Evolutionary conservation across 345 rosid species (phyloP).

Genomic region (Xanthoceras sorbifolium): DNA sequence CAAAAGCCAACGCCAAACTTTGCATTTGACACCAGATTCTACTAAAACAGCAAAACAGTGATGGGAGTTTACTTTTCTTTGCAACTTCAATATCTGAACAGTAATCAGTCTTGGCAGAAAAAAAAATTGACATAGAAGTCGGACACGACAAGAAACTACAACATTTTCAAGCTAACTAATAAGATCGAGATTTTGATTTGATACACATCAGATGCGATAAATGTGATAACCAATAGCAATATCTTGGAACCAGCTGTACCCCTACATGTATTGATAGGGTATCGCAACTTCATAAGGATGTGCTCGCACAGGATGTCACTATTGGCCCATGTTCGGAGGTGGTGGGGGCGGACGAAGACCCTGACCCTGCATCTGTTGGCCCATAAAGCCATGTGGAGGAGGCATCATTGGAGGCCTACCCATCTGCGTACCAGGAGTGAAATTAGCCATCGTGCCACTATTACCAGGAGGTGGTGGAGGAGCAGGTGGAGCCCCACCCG

Average conservation of each 20-base stretch:
- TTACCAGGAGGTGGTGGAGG: slow-evolving; percentile 83
- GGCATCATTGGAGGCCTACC: slow-evolving; percentile 52
- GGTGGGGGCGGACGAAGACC: slow-evolving; percentile 30
- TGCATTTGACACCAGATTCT: background rate
- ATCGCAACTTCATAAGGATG: background rate
- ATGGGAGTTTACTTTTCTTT: background rate
- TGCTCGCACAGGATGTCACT: background rate
- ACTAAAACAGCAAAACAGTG: background rate
- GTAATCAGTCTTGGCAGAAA: background rate
- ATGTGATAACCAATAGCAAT: background rate
- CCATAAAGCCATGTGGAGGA: slow-evolving; percentile 55
- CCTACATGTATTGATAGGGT: background rate
- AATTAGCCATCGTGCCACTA: slow-evolving; percentile 60
- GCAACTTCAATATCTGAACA: background rate
- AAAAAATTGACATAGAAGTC: background rate
- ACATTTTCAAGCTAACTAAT: slow-evolving; percentile 1
- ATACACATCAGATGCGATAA: background rate
- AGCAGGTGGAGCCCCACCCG: slow-evolving; percentile 61
- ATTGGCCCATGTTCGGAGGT: slow-evolving; percentile 26
- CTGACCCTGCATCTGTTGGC: slow-evolving; percentile 49
- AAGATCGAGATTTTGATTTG: background rate
- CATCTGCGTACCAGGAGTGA: slow-evolving; percentile 53
- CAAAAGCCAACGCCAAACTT: background rate
- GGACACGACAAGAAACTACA: background rate
- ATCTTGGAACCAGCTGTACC: background rate